Evolutionary conservation across 139 green algal species (phyloP), one percentile per base, ranked within the genome.

Genomic region (Volvox reticuliferus): DNA sequence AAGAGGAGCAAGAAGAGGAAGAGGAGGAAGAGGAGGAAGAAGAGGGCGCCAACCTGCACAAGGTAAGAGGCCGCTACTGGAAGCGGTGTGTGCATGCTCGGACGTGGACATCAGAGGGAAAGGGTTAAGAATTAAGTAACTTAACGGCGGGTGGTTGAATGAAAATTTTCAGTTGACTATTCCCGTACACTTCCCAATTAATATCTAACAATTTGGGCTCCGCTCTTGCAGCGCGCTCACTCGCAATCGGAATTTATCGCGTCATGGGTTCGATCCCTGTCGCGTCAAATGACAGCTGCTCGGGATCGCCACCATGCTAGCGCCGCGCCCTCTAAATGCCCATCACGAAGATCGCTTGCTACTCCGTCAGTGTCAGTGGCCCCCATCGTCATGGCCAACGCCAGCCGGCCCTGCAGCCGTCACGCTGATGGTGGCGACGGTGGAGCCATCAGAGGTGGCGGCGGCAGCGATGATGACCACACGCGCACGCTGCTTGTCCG

Each of bases 201-300:
- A n/a, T n/a, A n/a, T n/a, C n/a, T n/a, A n/a, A n/a, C n/a, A n/a
- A n/a, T n/a, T n/a, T n/a, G n/a, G n/a, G n/a, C n/a, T n/a, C n/a
- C n/a, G n/a, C n/a, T n/a, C 44, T 55, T 55, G 44, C 9, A 55
- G 44, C 44, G 44, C 44, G 44, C 44, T 14, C 44, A 75, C 12
- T 32, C 22, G 19, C 79, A 86, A 62, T 88, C 79, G 30, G 88
- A 91, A 33, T 91, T 91, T 36, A 79, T 91, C 26, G 63, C 67
- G 2, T 79, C 79, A 30, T 91, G 88, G 88, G 88, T 91, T 21
- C 65, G 79, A 19, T 88, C 88, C 16, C 28, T 91, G 18, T 44
- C 88, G 55, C 77, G 77, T 13, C 87, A 91, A 44, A 33, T 86
- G 73, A 65, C 82, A 12, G 63, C 67, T 12, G 67, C 67, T 28